Base-by-base conservation (phyloP, 805 yeast species). In the Saitoella complicata region DNA sequence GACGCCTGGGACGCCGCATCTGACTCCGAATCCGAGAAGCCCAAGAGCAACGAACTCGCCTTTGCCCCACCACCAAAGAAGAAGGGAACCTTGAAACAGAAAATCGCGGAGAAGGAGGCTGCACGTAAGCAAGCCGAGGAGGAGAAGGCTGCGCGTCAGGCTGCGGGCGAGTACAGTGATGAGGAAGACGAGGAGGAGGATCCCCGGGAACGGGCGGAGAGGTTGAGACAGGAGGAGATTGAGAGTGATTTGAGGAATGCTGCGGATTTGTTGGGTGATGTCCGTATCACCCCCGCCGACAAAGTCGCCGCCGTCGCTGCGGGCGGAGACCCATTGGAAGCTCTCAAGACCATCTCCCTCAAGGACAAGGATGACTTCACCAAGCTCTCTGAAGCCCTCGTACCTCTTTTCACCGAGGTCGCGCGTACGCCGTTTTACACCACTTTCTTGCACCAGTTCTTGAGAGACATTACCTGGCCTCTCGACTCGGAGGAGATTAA, bases 211-310 rank as follows among this genome's bases (percentile, higher is more conserved):
- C 88, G n/a, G 72, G 84, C 68, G 53, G 86, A 80, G 57, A 62
- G 86, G 62, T 69, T 82, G 63, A 78, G 70, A 57, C 47, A 80
- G 60, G 94, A 91, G 13, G 94, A 88, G 64, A 56, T 84, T 48
- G 78, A 75, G 41, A 73, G 94, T 31, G 98, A 88, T 65, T 69
- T 88, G 61, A 84, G 83, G 62, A 84, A 83, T 59, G 97, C 98
- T 32, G 88, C 94, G 6, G 94, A 83, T 55, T 68, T 88, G 54
- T 85, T 88, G 59, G 94, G 86, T 32, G 85, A 84, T 10, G 58
- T 59, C 13, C 61, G 58, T 43, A 52, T 59, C 67, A 69, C 52
- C 73, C 73, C 38, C 43, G 71, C 72, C 44, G 73, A 75, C 29
- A 68, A 68, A 48, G 77, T 66, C 53, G 59, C 52, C 12, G 61